Evolutionary conservation across 1,284 basidiomycete genomes (phyloP), one percentile per base, ranked within the genome.

Genomic region (Salmacisia buchloeana): DNA sequence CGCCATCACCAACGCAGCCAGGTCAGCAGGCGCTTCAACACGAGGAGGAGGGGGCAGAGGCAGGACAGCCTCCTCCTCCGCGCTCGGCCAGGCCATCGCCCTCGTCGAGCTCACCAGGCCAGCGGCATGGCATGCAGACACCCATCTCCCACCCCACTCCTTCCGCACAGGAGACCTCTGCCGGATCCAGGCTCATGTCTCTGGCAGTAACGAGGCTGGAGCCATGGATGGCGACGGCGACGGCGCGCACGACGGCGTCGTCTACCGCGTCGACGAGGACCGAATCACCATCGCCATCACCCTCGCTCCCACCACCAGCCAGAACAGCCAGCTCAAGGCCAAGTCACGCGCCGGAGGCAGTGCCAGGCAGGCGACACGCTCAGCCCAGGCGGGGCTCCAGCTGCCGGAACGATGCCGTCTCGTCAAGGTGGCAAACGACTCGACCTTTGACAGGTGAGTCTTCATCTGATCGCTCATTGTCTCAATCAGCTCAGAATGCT

Each of bases 351-450:
- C n/a, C n/a, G n/a, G n/a, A 18, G 56, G 56, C 10, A 25, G 33
- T 21, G 34, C 9, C 35, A 58, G 34, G 23, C 36, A 36, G 34
- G 31, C 27, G 18, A 54, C 18, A 33, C 25, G n/a, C 21, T 5
- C 33, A 4, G 34, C 18, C 18, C 49, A 31, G 15, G 29, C 25
- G 60, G 88, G 89, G 39, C 79, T 90, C 5, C 89, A 92, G 68
- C 79, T 94, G 0, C 91, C 92, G 1, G 90, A 93, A 69, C 83
- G 89, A 43, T 89, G 91, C 76, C 83, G 90, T 15, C 81, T 94
- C n/a, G 81, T 96, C 60, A 96, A 96, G 79, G 84, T 96, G 1
- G 93, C 91, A 3, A 96, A 96, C 73, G 91, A 88, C 58, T 87
- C 90, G 10, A 96, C 94, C 0, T 94, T 90, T 76, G 92, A 96